phyloP scores from a whole-genome alignment of 768 basidiomycete genomes.

The Erythrobasidium yunnanense region DNA sequence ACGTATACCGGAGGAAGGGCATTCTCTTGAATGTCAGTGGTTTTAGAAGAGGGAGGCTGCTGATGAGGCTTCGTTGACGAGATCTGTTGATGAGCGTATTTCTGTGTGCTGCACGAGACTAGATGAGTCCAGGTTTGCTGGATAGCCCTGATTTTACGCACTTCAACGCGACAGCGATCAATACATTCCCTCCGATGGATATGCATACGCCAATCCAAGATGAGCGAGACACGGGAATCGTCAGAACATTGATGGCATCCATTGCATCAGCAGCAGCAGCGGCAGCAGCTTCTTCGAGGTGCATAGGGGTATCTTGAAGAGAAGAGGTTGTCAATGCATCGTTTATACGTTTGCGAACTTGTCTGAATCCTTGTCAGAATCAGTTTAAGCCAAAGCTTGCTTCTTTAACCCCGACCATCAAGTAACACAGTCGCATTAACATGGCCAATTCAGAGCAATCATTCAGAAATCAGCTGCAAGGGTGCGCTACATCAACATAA shows the following conservation, averaged over 20 bases:
- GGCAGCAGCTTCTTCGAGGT: not conserved
- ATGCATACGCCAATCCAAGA: not conserved
- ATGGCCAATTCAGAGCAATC: slow-evolving; percentile 29
- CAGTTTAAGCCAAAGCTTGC: too few species aligned
- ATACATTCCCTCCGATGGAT: slow-evolving; percentile 5
- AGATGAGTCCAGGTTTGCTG: not conserved
- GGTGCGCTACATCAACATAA: slow-evolving; percentile 2
- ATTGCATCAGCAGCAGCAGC: too few species aligned
- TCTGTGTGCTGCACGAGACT: slow-evolving; percentile 7
- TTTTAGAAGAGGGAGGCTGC: not conserved
- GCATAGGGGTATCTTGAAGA: not conserved
- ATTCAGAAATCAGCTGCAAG: slow-evolving; percentile 31
- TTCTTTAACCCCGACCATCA: too few species aligned
- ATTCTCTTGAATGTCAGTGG: not conserved
- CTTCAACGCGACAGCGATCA: slow-evolving; percentile 20
- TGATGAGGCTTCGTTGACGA: not conserved
- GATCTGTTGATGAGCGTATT: slow-evolving; percentile 7
- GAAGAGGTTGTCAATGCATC: not conserved
- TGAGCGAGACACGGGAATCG: not conserved
- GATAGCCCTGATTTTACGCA: not conserved
- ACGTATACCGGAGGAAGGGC: not conserved
- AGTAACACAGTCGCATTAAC: too few species aligned
- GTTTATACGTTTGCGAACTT: too few species aligned
- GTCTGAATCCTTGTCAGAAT: too few species aligned
- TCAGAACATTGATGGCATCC: too few species aligned